A percentile compares a stretch with the other conserved stretches of the same genome.
Evolutionary conservation across 805 yeast species (phyloP).

Genomic region (Starmerella vitae): DNA sequence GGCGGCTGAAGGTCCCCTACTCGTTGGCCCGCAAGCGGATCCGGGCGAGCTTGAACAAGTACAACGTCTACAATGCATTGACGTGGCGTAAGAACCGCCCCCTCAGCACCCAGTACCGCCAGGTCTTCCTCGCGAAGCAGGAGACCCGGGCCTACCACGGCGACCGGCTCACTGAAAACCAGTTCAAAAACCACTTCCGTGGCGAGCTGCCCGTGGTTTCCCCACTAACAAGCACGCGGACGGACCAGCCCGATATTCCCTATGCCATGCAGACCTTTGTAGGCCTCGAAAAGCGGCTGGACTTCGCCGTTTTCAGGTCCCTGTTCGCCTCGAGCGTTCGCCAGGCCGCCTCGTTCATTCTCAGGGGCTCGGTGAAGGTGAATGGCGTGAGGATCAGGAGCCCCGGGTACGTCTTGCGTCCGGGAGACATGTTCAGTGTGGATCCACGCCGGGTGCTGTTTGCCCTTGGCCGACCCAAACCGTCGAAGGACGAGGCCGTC

Average conservation of each 20-base stretch:
- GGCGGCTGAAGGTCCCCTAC: slow-evolving; percentile 24
- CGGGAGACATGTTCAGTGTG: slow-evolving; percentile 81
- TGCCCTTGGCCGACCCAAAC: slow-evolving; percentile 78
- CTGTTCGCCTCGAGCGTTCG: slow-evolving; percentile 87
- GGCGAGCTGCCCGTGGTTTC: slow-evolving; percentile 70
- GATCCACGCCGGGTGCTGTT: slow-evolving; percentile 71
- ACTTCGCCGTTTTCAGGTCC: slow-evolving; percentile 78
- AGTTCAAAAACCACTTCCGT: slow-evolving; percentile 61
- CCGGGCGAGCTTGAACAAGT: slow-evolving; percentile 84
- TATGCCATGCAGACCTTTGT: slow-evolving; percentile 80
- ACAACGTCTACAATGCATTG: slow-evolving; percentile 79
- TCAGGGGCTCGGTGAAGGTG: slow-evolving; percentile 69
- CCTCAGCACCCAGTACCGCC: slow-evolving; percentile 59
- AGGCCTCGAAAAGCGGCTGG: slow-evolving; percentile 74
- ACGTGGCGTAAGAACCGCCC: slow-evolving; percentile 39
- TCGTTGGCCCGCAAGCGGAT: slow-evolving; percentile 32
- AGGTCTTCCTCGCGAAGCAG: slow-evolving; percentile 80
- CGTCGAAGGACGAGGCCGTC: slow-evolving; percentile 53
- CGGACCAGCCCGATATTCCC: slow-evolving; percentile 43
- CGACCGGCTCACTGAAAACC: slow-evolving; percentile 72
- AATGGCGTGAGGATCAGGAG: slow-evolving; percentile 68
- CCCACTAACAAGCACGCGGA: slow-evolving; percentile 39
- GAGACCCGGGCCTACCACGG: slow-evolving; percentile 95
- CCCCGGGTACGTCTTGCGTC: slow-evolving; percentile 61
- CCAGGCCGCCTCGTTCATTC: slow-evolving; percentile 82